phyloP scores from a whole-genome alignment of 2,329 filamentous ascomycete species.

The Verticillium longisporum region DNA sequence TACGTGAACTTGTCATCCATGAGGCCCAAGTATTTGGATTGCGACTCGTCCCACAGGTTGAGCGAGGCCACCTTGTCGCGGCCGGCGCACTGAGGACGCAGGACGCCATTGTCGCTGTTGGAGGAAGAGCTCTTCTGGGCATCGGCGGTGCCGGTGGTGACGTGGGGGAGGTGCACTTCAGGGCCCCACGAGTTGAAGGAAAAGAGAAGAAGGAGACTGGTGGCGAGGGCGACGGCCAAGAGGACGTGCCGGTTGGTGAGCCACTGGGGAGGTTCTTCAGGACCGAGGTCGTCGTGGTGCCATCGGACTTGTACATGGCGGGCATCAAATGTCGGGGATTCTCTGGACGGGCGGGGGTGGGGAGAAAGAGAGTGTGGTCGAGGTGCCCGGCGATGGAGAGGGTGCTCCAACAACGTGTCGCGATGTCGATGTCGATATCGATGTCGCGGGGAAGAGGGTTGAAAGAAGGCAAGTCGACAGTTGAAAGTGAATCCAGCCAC shows the following conservation, averaged over 20 bases:
- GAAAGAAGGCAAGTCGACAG: no score
- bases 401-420: no score
- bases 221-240: background rate
- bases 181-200: no score
- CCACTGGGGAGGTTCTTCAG: background rate
- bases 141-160: background rate
- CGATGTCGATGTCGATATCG: no score
- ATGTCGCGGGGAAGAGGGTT: no score
- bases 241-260: background rate
- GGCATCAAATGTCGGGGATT: background rate
- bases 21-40: constrained; percentile 9
- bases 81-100: background rate
- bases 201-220: background rate
- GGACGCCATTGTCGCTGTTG: background rate
- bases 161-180: background rate
- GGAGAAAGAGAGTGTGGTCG: no score
- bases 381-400: no score
- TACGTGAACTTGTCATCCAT: constrained; percentile 20
- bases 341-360: background rate
- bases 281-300: background rate
- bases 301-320: background rate
- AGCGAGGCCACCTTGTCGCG: background rate
- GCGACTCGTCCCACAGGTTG: background rate
- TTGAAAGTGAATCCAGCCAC: no score
- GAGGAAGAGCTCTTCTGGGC: background rate